phyloP scores from a whole-genome alignment of 129 eudicot species.

The Saussurea involucrata region DNA sequence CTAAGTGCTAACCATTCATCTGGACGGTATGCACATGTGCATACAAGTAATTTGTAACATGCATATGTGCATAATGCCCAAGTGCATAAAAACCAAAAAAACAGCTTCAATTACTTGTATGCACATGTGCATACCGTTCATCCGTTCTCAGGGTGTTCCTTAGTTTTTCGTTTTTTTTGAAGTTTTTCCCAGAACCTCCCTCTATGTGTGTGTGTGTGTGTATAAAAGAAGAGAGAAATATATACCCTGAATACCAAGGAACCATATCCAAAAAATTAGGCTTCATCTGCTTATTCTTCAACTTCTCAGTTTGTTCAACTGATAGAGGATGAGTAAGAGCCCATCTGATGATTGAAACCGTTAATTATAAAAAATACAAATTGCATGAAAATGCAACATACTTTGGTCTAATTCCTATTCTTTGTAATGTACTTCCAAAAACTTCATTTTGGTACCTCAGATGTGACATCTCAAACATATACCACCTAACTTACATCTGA shows the following conservation, averaged over 20 bases:
- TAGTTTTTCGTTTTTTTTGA: too few relatives aligned
- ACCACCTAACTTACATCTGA: too few relatives aligned
- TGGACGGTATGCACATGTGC: too few relatives aligned
- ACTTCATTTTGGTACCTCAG: not conserved
- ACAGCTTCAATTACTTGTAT: too few relatives aligned
- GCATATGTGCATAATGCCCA: too few relatives aligned
- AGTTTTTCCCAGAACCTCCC: too few relatives aligned
- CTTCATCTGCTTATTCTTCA: conserved; percentile 82
- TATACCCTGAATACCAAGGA: conserved; percentile 99
- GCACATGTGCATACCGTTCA: too few relatives aligned
- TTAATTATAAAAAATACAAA: not conserved
- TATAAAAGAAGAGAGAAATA: not conserved
- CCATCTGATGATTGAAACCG: conserved; percentile 59
- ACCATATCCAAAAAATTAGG: conserved; percentile 98
- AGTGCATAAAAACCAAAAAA: too few relatives aligned
- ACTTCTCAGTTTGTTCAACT: conserved; percentile 73
- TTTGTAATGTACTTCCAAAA: not conserved
- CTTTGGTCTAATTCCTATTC: not conserved
- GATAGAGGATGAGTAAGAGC: conserved; percentile 96
- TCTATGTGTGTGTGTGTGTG: too few relatives aligned
- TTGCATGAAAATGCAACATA: not conserved
- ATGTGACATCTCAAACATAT: not conserved
- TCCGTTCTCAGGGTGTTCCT: too few relatives aligned
- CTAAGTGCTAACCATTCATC: too few relatives aligned
- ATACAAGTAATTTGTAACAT: too few relatives aligned